Base-by-base conservation (phyloP, 2,329 filamentous ascomycete species). In the Penicillium aurantiogriseum region DNA sequence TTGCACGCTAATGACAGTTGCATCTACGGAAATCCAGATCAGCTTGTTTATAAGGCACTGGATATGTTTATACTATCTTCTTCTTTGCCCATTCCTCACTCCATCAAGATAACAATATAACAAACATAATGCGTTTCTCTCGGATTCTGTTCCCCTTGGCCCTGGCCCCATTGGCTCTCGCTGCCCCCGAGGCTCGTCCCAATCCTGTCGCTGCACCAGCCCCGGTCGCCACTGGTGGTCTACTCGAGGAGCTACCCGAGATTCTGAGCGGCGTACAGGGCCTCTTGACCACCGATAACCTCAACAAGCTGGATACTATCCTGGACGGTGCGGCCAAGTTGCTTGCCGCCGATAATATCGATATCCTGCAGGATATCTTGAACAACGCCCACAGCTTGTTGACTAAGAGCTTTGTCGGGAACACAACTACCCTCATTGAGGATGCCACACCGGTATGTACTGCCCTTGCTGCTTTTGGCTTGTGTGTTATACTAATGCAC, bases 391-490 rank as follows among this genome's bases (percentile, higher is more conserved):
- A 69, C 54, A 38, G 45, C 1, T 49, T 70, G 39, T 53, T 70
- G 56, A 67, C 68, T 21, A 61, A 60, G 50, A 59, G 64, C 25
- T 70, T 70, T 59, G 68, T 70, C 19, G 62, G 63, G 49, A 66
- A 70, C 36, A 74, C 71, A 5, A 63, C 63, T 2, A 67, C 65
- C 3, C 53, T 74, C 42, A 69, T 74, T 48, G 67, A 63, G 8
- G 71, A 72, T 67, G 71, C 71, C 19, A 67, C 69, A 29, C 71
- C 71, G 60, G 71, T 74, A 62, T 43, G 69, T 61, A 23, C 33
- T 44, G 5, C 17, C 4, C 25, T 31, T 15, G 5, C 35, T 27
- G 3, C 4, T 25, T 21, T 17, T n/a, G 11, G 2, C 4, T 17
- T 17, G 33, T 21, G 2, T 6, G 11, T 7, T 21, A 21, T 23